These are phyloP conservation scores for Lentinula edodes DNA, from an alignment of 768 basidiomycete species.

Conservation along the genomic window DNA sequence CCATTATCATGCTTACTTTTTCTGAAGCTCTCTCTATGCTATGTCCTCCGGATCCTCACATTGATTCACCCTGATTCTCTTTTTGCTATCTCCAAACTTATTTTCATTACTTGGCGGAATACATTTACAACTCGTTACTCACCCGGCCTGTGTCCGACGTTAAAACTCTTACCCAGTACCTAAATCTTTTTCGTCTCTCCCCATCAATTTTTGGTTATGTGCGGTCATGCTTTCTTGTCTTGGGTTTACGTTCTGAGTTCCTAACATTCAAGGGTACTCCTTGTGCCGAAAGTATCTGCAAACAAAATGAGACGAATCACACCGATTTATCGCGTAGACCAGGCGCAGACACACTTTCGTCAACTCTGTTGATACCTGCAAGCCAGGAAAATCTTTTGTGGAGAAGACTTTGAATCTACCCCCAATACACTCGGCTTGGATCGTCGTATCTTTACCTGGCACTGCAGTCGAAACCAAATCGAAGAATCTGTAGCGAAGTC, in stretches of 20 bases:
- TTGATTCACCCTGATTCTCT: no score
- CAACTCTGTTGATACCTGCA: conserved; percentile 60
- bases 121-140: no score
- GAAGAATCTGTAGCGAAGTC: conserved; percentile 60
- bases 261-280: neutral
- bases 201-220: neutral
- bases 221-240: neutral
- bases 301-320: neutral
- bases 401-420: conserved; percentile 61
- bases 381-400: conserved; percentile 66
- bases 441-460: conserved; percentile 25
- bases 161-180: no score
- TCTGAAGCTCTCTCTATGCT: no score
- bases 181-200: no score
- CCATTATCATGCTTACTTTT: no score
- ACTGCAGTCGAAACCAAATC: conserved; percentile 49
- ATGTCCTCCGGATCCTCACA: no score
- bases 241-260: neutral
- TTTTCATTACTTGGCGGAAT: no score
- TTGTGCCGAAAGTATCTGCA: neutral
- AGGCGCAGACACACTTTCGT: conserved; percentile 57
- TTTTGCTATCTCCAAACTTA: no score
- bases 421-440: conserved; percentile 63
- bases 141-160: no score
- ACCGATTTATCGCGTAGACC: neutral